Conservation (phyloP, 2,329 filamentous ascomycete species). For the Ascochyta fabae region DNA sequence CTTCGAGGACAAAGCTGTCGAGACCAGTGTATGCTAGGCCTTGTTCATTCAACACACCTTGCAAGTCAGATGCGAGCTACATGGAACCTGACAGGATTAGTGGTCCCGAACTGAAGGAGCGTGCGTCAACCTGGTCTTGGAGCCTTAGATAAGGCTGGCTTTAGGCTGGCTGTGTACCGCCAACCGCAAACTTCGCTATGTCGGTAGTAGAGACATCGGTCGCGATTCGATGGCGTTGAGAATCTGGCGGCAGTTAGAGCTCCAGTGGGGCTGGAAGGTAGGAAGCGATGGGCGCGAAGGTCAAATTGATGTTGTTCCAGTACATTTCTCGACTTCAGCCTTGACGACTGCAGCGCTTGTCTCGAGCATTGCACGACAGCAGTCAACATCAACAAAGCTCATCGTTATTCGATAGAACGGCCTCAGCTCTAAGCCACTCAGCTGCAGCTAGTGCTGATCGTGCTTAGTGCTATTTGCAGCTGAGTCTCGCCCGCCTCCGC, state of each 20-base stretch:
- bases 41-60: too few species aligned
- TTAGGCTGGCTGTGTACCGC: neutral
- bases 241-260: neutral
- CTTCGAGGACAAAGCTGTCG: too few species aligned
- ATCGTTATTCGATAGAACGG: neutral
- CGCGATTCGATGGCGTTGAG: neutral
- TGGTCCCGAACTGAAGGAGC: neutral
- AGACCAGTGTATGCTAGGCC: too few species aligned
- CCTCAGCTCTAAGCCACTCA: conserved; percentile 14
- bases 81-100: too few species aligned
- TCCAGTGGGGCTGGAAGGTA: neutral
- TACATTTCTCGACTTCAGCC: neutral
- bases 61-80: too few species aligned
- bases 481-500: conserved; percentile 16
- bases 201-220: neutral
- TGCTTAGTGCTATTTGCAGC: conserved; percentile 14
- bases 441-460: conserved; percentile 16
- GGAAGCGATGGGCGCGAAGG: neutral
- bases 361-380: conserved; percentile 3
- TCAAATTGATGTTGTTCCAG: neutral
- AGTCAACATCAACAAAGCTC: neutral
- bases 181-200: conserved; percentile 3
- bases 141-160: neutral
- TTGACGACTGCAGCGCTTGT: neutral
- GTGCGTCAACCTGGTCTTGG: neutral